A percentile compares a stretch with the other conserved stretches of the same genome.
These are phyloP conservation scores for Aspergillus japonicus DNA, from an alignment of 2,329 filamentous ascomycete genomes.

Conservation along the genomic window DNA sequence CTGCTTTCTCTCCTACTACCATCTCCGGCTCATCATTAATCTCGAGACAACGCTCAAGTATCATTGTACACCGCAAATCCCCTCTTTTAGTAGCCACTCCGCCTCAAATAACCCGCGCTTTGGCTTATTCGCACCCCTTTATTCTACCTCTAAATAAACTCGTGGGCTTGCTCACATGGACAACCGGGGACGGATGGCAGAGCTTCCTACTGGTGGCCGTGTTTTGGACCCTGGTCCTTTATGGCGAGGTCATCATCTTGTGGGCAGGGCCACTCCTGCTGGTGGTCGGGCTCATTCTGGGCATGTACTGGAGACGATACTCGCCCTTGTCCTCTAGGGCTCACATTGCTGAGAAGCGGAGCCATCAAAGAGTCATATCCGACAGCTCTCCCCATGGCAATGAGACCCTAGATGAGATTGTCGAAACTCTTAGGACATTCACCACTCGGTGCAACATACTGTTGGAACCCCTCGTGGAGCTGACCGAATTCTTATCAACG, in stretches of 20 bases:
- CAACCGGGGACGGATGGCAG: constrained; percentile 90
- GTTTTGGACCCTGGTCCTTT: constrained; percentile 85
- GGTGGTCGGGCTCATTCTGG: constrained; percentile 74
- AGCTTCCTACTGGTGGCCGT: constrained; percentile 82
- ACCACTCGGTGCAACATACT: constrained; percentile 90
- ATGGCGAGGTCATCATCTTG: constrained; percentile 79
- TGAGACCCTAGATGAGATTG: constrained; percentile 95
- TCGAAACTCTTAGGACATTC: constrained; percentile 87
- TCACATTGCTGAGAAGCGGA: constrained; percentile 66
- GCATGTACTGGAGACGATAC: constrained; percentile 89
- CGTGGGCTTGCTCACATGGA: constrained; percentile 87
- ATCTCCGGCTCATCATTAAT: constrained; percentile 67
- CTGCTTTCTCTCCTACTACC: constrained; percentile 83
- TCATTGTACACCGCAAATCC: constrained; percentile 95
- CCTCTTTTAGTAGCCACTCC: constrained; percentile 89
- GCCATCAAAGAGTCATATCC: constrained; percentile 49
- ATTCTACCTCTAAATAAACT: constrained; percentile 83
- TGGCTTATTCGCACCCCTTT: constrained; percentile 95
- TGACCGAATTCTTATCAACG: constrained; percentile 91
- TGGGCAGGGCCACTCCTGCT: constrained; percentile 81
- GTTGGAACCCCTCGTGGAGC: constrained; percentile 79
- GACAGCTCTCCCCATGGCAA: constrained; percentile 75
- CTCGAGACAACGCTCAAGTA: constrained; percentile 78
- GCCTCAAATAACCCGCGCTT: constrained; percentile 86
- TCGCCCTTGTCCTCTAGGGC: constrained; percentile 85